A percentile compares a stretch with the other conserved stretches of the same genome.
These are phyloP conservation scores for Eutypa lata DNA, from an alignment of 2,329 filamentous ascomycete genomes.

Conservation along the genomic window DNA sequence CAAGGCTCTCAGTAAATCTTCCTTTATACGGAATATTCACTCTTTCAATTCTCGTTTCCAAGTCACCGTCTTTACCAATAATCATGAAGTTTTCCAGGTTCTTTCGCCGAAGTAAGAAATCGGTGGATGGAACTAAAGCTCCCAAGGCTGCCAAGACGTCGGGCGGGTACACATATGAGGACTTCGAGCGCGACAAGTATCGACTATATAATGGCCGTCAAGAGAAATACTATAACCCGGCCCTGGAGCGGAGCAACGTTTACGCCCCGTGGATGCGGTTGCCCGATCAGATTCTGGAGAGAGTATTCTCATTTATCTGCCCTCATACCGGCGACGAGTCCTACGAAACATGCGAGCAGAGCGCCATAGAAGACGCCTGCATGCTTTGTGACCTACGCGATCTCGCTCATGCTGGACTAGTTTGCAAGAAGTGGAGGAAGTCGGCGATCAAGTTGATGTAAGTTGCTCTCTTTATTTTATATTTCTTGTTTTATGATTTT, in stretches of 20 bases:
- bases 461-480: slow-evolving; percentile 31
- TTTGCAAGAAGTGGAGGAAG: slow-evolving; percentile 69
- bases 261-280: slow-evolving; percentile 44
- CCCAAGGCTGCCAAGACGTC: slow-evolving; percentile 16
- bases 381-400: slow-evolving; percentile 94
- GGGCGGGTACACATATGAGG: slow-evolving; percentile 16
- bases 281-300: slow-evolving; percentile 65
- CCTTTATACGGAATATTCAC: neutral
- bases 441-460: slow-evolving; percentile 57
- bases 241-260: slow-evolving; percentile 15
- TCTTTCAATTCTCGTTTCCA: neutral
- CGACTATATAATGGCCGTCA: slow-evolving; percentile 22
- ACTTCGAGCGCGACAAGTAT: slow-evolving; percentile 26
- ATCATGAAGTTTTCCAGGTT: slow-evolving; percentile 29
- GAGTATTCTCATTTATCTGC: slow-evolving; percentile 79
- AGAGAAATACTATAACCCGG: slow-evolving; percentile 18
- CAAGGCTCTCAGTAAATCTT: too few relatives aligned
- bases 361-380: slow-evolving; percentile 74
- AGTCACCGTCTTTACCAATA: neutral
- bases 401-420: slow-evolving; percentile 73
- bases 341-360: slow-evolving; percentile 81
- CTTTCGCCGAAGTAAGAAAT: slow-evolving; percentile 31
- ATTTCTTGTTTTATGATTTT: neutral
- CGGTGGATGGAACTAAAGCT: slow-evolving; percentile 7
- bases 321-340: slow-evolving; percentile 75